Percentiles rank a stretch among this genome's conserved stretches.
phyloP scores from a whole-genome alignment of 2,329 filamentous ascomycete genomes.

The Cytospora schulzeri region DNA sequence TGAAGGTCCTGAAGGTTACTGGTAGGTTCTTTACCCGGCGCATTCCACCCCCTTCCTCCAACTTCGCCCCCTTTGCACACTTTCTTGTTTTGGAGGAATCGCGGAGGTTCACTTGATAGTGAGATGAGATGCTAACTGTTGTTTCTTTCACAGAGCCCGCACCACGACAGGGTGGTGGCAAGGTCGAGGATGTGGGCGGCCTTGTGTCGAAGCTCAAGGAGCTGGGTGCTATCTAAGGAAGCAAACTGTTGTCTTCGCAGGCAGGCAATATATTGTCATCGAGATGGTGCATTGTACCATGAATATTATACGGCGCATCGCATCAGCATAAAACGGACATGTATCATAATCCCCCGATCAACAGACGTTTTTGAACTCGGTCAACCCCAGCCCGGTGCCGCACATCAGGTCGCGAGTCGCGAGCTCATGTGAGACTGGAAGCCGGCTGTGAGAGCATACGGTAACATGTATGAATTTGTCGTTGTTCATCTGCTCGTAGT shows the following conservation, averaged over 20 bases:
- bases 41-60: neutral
- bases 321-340: constrained; percentile 8
- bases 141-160: constrained; percentile 67
- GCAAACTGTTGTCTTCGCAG: neutral
- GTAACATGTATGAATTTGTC: too few species aligned
- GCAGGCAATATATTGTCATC: neutral
- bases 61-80: neutral
- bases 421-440: neutral
- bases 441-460: too few species aligned
- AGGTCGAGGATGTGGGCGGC: constrained; percentile 97
- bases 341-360: neutral
- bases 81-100: too few species aligned
- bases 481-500: too few species aligned
- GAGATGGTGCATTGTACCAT: neutral
- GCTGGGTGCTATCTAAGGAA: constrained; percentile 82
- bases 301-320: neutral
- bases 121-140: constrained; percentile 16
- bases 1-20: constrained; percentile 89
- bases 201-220: constrained; percentile 94
- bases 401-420: neutral
- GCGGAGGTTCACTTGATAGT: neutral
- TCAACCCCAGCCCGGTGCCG: neutral
- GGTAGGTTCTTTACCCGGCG: constrained; percentile 54
- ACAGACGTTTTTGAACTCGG: neutral
- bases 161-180: constrained; percentile 85